Evolutionary conservation across 1,284 basidiomycete genomes (phyloP), one percentile per base, ranked within the genome.

Genomic region (Ustilago shanxiensis): DNA sequence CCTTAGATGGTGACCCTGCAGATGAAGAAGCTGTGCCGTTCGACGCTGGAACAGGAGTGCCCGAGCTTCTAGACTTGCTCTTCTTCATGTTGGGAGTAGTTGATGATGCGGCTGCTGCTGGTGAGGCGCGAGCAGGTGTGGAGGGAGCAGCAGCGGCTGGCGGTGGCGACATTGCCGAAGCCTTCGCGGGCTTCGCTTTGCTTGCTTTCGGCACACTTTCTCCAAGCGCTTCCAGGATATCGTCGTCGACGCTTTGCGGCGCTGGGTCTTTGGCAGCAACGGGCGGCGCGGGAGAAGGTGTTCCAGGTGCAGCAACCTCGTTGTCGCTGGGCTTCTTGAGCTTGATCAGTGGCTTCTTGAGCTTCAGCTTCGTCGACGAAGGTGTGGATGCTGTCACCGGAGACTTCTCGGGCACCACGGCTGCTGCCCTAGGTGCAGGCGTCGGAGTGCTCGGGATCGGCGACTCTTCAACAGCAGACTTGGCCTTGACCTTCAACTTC

Each of bases 301-400:
- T 50, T 29, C 59, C 49, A 1, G 58, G 56, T 6, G 47, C 45
- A 29, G 59, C 60, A 26, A 59, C 18, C 18, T 76, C 72, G 49
- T 54, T 14, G 9, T 64, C 65, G 44, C 52, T 61, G 41, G 45
- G 22, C 53, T 60, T 71, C 52, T 66, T 79, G 54, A 79, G 66
- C 76, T 79, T 78, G 60, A 80, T 70, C 31, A 73, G 60, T 45
- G 72, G 73, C 66, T 78, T 79, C 66, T 77, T 80, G 29, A 73
- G 52, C 47, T 73, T 74, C 13, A 70, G 45, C 18, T 60, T 45
- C 28, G 60, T 49, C 6, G 56, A 44, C 3, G 60, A 65, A 20
- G 60, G 60, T 16, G 67, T 65, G 10, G 60, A 50, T 24, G 64
- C 18, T 22, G 57, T 44, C 5, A 51, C 37, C 2, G 66, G 58